Evolutionary conservation across 768 basidiomycete species (phyloP).

Genomic region (Leccinum incarnatum): DNA sequence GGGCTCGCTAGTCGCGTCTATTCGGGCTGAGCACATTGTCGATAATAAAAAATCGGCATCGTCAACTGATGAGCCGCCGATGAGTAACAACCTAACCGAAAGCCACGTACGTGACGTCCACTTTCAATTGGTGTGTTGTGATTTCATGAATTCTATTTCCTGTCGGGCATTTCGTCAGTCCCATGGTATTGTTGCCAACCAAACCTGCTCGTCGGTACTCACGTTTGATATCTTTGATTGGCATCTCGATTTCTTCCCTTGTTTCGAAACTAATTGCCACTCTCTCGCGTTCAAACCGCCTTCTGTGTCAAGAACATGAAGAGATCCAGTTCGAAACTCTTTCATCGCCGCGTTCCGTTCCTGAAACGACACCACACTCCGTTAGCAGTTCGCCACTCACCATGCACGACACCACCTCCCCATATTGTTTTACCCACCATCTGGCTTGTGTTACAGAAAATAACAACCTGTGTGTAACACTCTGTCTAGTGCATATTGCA

Average conservation of each 20-base stretch:
- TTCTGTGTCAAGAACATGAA: constrained; percentile 96
- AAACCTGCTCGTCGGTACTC: constrained; percentile 35
- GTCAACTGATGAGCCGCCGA: constrained; percentile 7
- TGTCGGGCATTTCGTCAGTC: neutral
- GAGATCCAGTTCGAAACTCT: constrained; percentile 97
- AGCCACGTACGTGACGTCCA: constrained; percentile 79
- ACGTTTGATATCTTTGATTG: constrained; percentile 89
- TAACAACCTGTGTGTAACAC: constrained; percentile 98
- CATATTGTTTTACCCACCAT: constrained; percentile 57
- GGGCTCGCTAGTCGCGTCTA: constrained; percentile 40
- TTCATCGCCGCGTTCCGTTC: constrained; percentile 98
- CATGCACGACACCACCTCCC: constrained; percentile 4
- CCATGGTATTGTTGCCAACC: neutral
- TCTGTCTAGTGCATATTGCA: constrained; percentile 98
- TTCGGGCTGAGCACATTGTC: constrained; percentile 53
- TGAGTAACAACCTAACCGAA: constrained; percentile 9
- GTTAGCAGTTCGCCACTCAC: constrained; percentile 14
- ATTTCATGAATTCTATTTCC: constrained; percentile 49
- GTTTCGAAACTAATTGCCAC: constrained; percentile 97
- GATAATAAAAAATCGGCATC: neutral
- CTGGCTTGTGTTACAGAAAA: constrained; percentile 98
- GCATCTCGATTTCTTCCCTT: constrained; percentile 86
- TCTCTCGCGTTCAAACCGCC: constrained; percentile 95
- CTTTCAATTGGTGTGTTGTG: constrained; percentile 96
- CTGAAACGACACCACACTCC: constrained; percentile 38